Conservation (phyloP, 495 filamentous ascomycete species). For the Talaromyces adpressus region DNA sequence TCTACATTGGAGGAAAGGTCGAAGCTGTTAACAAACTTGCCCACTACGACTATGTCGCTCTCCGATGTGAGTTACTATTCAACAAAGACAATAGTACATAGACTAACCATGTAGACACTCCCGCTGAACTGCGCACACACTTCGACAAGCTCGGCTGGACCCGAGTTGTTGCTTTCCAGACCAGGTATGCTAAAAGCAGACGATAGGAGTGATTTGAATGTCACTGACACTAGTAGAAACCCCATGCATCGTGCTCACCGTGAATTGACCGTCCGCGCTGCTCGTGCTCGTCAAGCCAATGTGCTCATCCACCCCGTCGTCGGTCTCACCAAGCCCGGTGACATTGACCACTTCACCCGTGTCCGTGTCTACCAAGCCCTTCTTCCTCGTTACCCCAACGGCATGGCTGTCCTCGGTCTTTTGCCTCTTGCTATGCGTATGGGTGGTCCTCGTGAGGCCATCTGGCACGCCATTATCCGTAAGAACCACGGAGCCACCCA, state of each 20-base stretch:
- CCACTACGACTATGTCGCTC: conserved; percentile 97
- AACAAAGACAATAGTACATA: background rate
- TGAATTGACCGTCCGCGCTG: conserved; percentile 94
- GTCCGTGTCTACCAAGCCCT: conserved; percentile 97
- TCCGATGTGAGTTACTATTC: conserved; percentile 63
- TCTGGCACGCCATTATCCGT: conserved; percentile 99
- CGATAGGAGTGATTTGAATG: background rate
- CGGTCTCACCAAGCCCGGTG: conserved; percentile 95
- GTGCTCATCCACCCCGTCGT: conserved; percentile 99
- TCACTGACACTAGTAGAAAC: conserved; percentile 46
- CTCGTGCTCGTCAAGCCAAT: conserved; percentile 90
- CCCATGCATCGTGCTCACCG: conserved; percentile 98
- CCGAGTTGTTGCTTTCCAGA: conserved; percentile 97
- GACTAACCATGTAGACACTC: conserved; percentile 58
- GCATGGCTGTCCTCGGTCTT: conserved; percentile 96
- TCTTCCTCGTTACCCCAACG: conserved; percentile 95
- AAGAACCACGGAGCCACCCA: conserved; percentile 99
- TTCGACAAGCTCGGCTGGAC: conserved; percentile 99
- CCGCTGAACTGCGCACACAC: conserved; percentile 88
- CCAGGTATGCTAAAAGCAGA: conserved; percentile 27
- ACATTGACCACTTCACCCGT: conserved; percentile 99
- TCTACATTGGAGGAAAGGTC: conserved; percentile 91
- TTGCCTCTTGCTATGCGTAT: conserved; percentile 97
- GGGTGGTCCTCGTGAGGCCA: conserved; percentile 95
- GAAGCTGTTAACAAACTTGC: conserved; percentile 89